Evolutionary conservation across 805 yeast species (phyloP).

Genomic region (Spathaspora boniae): DNA sequence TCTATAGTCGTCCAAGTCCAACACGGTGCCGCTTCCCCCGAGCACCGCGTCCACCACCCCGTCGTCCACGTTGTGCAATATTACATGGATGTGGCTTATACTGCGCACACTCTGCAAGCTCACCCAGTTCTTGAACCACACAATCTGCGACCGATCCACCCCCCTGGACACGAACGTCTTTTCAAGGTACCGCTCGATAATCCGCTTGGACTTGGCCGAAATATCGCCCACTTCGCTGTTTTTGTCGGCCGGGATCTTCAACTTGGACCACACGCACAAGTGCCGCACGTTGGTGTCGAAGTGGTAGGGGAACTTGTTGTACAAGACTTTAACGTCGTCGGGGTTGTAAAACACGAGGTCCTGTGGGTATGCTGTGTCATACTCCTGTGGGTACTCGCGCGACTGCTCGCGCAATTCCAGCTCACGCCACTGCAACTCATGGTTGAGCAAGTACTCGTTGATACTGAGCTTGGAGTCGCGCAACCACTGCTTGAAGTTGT

Average conservation of each 20-base stretch:
- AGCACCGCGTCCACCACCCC: constrained; percentile 13
- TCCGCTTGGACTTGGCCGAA: constrained; percentile 33
- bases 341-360: constrained; percentile 39
- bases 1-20: constrained; percentile 10
- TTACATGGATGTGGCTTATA: constrained; percentile 68
- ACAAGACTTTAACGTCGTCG: constrained; percentile 42
- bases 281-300: constrained; percentile 52
- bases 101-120: constrained; percentile 63
- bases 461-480: constrained; percentile 34
- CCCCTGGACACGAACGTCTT: constrained; percentile 47
- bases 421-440: constrained; percentile 51
- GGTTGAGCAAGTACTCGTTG: constrained; percentile 45
- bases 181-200: constrained; percentile 44
- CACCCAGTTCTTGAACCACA: constrained; percentile 75
- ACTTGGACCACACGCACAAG: constrained; percentile 66
- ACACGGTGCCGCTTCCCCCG: constrained; percentile 8
- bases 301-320: constrained; percentile 67
- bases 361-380: constrained; percentile 19
- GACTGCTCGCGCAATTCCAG: constrained; percentile 16
- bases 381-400: constrained; percentile 11
- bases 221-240: constrained; percentile 50
- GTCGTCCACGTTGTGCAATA: constrained; percentile 41
- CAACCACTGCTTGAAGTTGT: constrained; percentile 42
- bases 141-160: constrained; percentile 33
- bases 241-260: constrained; percentile 50